Percentiles rank a stretch among this genome's conserved stretches.
Evolutionary conservation across 306 rosid genomes (phyloP).

Genomic region (Glycine tomentella): DNA sequence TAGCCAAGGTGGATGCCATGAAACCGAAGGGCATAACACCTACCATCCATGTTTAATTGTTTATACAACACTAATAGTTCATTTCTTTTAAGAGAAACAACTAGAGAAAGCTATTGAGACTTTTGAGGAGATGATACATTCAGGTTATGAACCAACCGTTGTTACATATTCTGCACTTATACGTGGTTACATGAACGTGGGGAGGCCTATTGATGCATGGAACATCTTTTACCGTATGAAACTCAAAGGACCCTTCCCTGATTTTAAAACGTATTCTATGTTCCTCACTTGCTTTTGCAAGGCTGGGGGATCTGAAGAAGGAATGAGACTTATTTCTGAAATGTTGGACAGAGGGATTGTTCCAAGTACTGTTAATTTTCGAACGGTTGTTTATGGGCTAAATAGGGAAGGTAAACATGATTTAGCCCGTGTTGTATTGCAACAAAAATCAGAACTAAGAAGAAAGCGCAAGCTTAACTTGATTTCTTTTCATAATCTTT

Average conservation of each 20-base stretch:
- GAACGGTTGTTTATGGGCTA: constrained; percentile 75
- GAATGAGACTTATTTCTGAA: constrained; percentile 63
- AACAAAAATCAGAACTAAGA: constrained; percentile 61
- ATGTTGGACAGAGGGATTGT: constrained; percentile 73
- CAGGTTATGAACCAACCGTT: constrained; percentile 71
- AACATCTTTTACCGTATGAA: constrained; percentile 69
- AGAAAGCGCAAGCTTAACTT: constrained; percentile 70
- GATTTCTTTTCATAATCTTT: constrained; percentile 17
- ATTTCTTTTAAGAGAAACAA: constrained; percentile 70
- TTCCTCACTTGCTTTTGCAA: constrained; percentile 72
- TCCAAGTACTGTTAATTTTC: constrained; percentile 80
- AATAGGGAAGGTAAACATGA: constrained; percentile 83
- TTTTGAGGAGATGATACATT: constrained; percentile 65
- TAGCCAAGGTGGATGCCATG: constrained; percentile 71
- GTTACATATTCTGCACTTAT: constrained; percentile 77
- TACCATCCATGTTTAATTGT: constrained; percentile 81
- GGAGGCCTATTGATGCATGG: constrained; percentile 73
- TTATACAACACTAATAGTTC: constrained; percentile 78
- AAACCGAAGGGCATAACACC: constrained; percentile 66
- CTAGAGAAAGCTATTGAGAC: constrained; percentile 62
- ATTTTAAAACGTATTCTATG: constrained; percentile 80
- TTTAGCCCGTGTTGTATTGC: constrained; percentile 69
- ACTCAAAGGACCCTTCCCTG: constrained; percentile 79
- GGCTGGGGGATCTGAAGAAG: constrained; percentile 85
- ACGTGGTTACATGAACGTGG: constrained; percentile 77